Conservation (phyloP, 768 basidiomycete species). For the Pleurotus eryngii region DNA sequence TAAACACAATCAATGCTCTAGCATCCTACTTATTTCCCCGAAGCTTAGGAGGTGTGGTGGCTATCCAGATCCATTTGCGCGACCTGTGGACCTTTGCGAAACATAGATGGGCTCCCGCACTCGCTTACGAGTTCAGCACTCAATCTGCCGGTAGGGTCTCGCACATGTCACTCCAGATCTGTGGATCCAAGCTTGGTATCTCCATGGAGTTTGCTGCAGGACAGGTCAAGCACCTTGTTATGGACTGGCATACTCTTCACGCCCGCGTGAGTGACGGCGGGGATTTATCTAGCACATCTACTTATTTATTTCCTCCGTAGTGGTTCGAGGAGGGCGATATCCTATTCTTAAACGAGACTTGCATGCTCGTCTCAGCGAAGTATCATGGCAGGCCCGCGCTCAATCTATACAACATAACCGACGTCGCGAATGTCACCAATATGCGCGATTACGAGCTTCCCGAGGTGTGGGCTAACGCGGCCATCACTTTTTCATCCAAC, state of each 20-base stretch:
- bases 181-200: conserved; percentile 40
- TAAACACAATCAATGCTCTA: no score
- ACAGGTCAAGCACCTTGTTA: conserved; percentile 39
- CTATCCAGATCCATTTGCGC: conserved; percentile 49
- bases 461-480: conserved; percentile 43
- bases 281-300: background rate
- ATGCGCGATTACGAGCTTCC: conserved; percentile 57
- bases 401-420: conserved; percentile 44
- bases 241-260: conserved; percentile 48
- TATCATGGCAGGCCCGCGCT: conserved; percentile 34
- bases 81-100: conserved; percentile 54
- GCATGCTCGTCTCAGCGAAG: conserved; percentile 39
- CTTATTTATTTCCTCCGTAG: conserved; percentile 22
- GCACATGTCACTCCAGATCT: conserved; percentile 34
- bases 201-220: conserved; percentile 40
- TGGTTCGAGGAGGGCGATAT: conserved; percentile 50
- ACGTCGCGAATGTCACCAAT: conserved; percentile 36
- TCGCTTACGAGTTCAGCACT: conserved; percentile 39
- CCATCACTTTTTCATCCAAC: conserved; percentile 48
- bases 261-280: conserved; percentile 33
- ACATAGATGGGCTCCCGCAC: conserved; percentile 41
- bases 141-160: conserved; percentile 31
- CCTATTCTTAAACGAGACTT: conserved; percentile 40
- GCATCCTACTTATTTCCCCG: no score
- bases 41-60: conserved; percentile 36